Conservation (phyloP, 2,329 filamentous ascomycete species). For the Coniochaeta sp. region DNA sequence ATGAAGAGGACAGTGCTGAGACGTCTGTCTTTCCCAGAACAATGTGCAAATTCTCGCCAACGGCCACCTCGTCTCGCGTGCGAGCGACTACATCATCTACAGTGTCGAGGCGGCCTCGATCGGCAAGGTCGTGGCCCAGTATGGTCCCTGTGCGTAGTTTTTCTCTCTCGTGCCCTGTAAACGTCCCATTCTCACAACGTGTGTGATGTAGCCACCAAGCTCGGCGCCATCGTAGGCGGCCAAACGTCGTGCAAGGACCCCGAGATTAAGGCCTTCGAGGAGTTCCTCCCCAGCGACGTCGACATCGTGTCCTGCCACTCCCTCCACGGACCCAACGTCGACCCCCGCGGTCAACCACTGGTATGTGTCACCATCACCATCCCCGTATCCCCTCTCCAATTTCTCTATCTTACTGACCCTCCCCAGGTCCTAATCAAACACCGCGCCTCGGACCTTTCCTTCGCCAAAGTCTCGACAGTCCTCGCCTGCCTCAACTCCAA, state of each 20-base stretch:
- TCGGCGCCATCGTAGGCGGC: constrained; percentile 90
- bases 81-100: constrained; percentile 98
- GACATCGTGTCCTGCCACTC: constrained; percentile 96
- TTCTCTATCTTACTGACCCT: background rate
- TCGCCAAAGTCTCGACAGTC: constrained; percentile 72
- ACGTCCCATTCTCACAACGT: background rate
- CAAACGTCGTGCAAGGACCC: constrained; percentile 98
- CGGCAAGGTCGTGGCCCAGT: constrained; percentile 77
- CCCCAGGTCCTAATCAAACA: constrained; percentile 79
- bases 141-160: constrained; percentile 74
- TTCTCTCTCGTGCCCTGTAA: background rate
- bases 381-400: background rate
- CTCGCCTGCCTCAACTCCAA: constrained; percentile 80
- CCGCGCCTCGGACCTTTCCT: constrained; percentile 69
- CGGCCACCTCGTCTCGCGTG: constrained; percentile 90
- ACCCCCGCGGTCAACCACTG: constrained; percentile 81
- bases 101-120: constrained; percentile 93
- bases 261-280: constrained; percentile 89
- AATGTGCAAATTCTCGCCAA: constrained; percentile 85
- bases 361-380: too few species aligned
- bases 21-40: constrained; percentile 52
- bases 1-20: constrained; percentile 35
- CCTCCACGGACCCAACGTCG: constrained; percentile 85
- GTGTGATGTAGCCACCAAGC: constrained; percentile 70
- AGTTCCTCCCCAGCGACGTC: constrained; percentile 78